Base-by-base conservation (phyloP, 371 early-diverging fungal genomes). In the Mucor plumbeus region DNA sequence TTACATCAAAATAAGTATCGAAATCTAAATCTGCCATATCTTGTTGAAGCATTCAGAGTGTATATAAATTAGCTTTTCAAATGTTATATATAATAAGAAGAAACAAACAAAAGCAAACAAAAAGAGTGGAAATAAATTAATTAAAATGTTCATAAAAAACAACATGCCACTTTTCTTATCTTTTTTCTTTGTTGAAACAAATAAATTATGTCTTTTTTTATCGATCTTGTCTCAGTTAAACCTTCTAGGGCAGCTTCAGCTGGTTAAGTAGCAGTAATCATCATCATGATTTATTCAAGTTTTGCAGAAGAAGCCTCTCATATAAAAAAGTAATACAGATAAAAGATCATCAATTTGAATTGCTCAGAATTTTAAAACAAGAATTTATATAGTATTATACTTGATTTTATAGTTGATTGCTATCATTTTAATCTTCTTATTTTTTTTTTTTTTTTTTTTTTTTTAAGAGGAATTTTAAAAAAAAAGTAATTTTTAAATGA, bases 1-100 rank as follows among this genome's bases (percentile, higher is more conserved):
- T 33, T 40, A 65, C 62, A 61, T 65, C 21, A 35, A 70, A 61
- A 43, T 70, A 70, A 7, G 65, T 58, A 47, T 70, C 70, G 41
- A 70, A 70, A 41, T 70, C 70, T 33, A 70, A n/a, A 40, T 61
- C 70, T 47, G 59, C 26, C 10, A 65, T 48, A 10, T 48, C 48
- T 65, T 65, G 59, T 36, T 65, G 38, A 7, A 58, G 17, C 65
- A 65, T 65, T 50, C 8, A 4, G 19, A 19, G 0, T 47, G 50
- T 14, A 11, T 31, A 1, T 53, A 5, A 31, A 53, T 26, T 11
- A 38, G 4, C 38, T 38, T 38, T 7, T 38, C 26, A 50, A 50
- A 50, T 50, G 13, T 11, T 11, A 26, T 53, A 0, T 3, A 26
- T 2, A 50, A 19, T 13, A 17, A 31, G 53, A 53, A 53, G 31